These are phyloP conservation scores for Leucosporidium creatinivorum DNA, from an alignment of 768 basidiomycete species.

Conservation along the genomic window DNA sequence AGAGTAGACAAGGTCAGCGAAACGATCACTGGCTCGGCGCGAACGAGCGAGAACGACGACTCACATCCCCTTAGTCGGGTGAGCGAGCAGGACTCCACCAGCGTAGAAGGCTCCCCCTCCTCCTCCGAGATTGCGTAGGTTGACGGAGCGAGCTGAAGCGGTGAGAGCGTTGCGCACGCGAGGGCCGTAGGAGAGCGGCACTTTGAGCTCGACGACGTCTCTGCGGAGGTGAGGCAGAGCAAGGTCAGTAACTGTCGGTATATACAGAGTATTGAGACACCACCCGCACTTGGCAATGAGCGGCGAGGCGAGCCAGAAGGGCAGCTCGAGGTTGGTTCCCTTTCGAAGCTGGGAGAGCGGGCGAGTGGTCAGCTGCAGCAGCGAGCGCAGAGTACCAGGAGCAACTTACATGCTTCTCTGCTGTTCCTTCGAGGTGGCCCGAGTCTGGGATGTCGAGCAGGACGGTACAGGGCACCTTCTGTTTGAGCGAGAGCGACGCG, in stretches of 20 bases:
- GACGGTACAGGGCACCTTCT: constrained; percentile 35
- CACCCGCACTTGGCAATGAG: constrained; percentile 28
- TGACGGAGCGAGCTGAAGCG: constrained; percentile 33
- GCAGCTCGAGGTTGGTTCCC: constrained; percentile 33
- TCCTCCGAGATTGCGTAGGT: constrained; percentile 37
- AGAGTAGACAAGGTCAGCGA: background rate
- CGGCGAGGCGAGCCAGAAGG: constrained; percentile 35
- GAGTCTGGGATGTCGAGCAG: constrained; percentile 32
- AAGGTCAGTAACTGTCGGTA: background rate
- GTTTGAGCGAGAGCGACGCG: too few relatives aligned
- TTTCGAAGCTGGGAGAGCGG: constrained; percentile 24
- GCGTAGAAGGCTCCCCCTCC: constrained; percentile 36
- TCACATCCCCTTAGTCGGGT: constrained; percentile 9
- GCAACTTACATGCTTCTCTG: constrained; percentile 33
- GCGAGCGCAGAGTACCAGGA: background rate
- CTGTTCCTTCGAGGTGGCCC: constrained; percentile 35
- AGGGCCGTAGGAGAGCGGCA: constrained; percentile 33
- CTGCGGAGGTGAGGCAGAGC: background rate
- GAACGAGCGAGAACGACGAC: background rate
- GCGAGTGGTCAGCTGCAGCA: background rate
- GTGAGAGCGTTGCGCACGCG: constrained; percentile 35
- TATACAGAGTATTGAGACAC: too few relatives aligned
- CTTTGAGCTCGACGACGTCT: constrained; percentile 30
- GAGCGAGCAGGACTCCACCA: constrained; percentile 27
- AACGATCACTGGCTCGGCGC: background rate